Percentiles rank a stretch among this genome's conserved stretches.
phyloP scores from a whole-genome alignment of 306 rosid genomes.

The Datisca glomerata region DNA sequence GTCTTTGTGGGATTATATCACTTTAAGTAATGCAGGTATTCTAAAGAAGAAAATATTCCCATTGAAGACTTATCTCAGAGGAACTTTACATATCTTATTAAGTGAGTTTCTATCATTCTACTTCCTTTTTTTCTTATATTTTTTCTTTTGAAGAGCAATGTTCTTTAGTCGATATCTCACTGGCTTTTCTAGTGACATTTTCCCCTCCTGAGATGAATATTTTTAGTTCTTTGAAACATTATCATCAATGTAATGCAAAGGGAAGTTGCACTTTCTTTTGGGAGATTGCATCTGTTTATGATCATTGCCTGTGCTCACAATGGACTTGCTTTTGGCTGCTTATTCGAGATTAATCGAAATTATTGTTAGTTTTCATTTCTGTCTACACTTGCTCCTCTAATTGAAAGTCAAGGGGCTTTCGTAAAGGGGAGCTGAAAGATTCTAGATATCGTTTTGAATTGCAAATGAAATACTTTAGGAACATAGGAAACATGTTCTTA shows the following conservation, averaged over 20 bases:
- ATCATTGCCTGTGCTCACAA: neutral
- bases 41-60: conserved; percentile 77
- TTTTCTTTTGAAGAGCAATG: neutral
- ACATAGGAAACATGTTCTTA: no score
- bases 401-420: no score
- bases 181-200: no score
- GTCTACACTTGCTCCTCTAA: no score
- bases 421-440: no score
- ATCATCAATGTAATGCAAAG: neutral
- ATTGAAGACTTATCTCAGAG: conserved; percentile 33
- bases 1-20: neutral
- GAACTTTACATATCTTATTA: conserved; percentile 68
- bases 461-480: no score
- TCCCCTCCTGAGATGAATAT: neutral
- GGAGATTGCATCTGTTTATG: neutral
- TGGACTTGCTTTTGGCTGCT: neutral
- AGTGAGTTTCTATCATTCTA: conserved; percentile 33
- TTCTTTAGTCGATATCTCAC: neutral
- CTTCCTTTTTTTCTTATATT: conserved; percentile 2
- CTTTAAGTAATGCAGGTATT: conserved; percentile 43
- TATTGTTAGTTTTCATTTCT: no score
- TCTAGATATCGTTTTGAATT: no score
- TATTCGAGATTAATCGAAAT: no score
- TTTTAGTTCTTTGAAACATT: neutral
- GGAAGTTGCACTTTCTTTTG: neutral